These are phyloP conservation scores for Nannochloris sp. DNA, from an alignment of 139 green algal species.

Conservation along the genomic window DNA sequence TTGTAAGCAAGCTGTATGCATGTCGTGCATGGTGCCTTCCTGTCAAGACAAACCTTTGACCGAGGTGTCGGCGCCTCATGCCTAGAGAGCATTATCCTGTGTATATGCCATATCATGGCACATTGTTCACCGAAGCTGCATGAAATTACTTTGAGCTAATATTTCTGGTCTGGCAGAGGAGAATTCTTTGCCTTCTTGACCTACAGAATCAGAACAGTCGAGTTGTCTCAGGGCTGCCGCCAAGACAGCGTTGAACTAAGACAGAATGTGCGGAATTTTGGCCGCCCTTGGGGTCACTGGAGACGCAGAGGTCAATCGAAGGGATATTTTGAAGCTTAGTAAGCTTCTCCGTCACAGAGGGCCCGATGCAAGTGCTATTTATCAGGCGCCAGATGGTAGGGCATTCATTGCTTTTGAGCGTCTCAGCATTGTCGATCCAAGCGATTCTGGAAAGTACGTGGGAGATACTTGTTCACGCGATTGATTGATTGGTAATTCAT, in stretches of 20 bases:
- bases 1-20: too few species aligned
- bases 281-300: slow-evolving; percentile 38
- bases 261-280: slow-evolving; percentile 59
- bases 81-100: too few species aligned
- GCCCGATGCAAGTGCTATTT: slow-evolving; percentile 40
- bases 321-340: slow-evolving; percentile 32
- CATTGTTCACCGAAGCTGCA: too few species aligned
- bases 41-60: too few species aligned
- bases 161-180: too few species aligned
- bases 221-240: background rate
- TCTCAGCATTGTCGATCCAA: slow-evolving; percentile 55
- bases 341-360: slow-evolving; percentile 42
- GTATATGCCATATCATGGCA: too few species aligned
- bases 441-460: slow-evolving; percentile 41
- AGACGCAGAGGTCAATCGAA: slow-evolving; percentile 38
- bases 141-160: too few species aligned
- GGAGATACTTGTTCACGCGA: background rate
- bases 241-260: slow-evolving; percentile 9
- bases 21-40: too few species aligned
- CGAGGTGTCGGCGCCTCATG: too few species aligned
- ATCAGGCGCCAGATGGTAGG: slow-evolving; percentile 31
- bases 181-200: too few species aligned
- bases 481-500: background rate
- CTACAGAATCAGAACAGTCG: too few species aligned
- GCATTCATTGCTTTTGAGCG: slow-evolving; percentile 52